These are phyloP conservation scores for Leptodontidium sp. DNA, from an alignment of 2,329 filamentous ascomycete species.

Conservation along the genomic window DNA sequence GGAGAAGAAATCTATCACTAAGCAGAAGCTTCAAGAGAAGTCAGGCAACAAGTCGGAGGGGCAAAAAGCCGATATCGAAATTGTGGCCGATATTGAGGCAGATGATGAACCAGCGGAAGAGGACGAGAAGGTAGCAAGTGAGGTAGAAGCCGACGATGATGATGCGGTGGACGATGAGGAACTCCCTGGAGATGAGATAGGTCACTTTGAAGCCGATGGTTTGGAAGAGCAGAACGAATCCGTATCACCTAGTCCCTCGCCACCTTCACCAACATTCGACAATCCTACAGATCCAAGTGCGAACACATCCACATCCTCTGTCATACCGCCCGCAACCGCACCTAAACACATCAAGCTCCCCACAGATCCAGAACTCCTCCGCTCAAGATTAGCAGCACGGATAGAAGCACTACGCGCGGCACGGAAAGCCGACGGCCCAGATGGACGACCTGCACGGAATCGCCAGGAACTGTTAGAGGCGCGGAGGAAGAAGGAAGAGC, in stretches of 20 bases:
- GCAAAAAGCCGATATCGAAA: conserved; percentile 4
- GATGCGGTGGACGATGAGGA: conserved; percentile 38
- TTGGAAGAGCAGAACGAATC: conserved; percentile 54
- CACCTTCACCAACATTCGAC: conserved; percentile 70
- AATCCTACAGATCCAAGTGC: conserved; percentile 58
- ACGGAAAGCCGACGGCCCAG: conserved; percentile 85
- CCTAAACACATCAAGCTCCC: conserved; percentile 73
- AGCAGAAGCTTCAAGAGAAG: conserved; percentile 32
- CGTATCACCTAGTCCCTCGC: conserved; percentile 56
- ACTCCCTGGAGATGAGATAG: conserved; percentile 48
- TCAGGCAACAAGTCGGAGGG: conserved; percentile 6
- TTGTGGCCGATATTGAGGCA: conserved; percentile 5
- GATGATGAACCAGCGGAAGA: conserved; percentile 36
- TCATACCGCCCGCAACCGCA: conserved; percentile 65
- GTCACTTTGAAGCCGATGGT: conserved; percentile 56
- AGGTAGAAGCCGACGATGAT: conserved; percentile 29
- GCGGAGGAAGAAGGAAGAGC: conserved; percentile 84
- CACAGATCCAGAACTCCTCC: conserved; percentile 76
- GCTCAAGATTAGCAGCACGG: conserved; percentile 79
- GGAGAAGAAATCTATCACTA: conserved; percentile 52
- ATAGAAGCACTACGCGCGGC: conserved; percentile 86
- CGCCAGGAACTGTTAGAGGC: conserved; percentile 92
- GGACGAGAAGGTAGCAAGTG: conserved; percentile 28
- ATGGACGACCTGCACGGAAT: conserved; percentile 83
- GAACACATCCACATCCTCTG: conserved; percentile 76